Evolutionary conservation across 2,329 filamentous ascomycete species (phyloP), one percentile per base, ranked within the genome.

Genomic region (Pestalotiopsis sp.): DNA sequence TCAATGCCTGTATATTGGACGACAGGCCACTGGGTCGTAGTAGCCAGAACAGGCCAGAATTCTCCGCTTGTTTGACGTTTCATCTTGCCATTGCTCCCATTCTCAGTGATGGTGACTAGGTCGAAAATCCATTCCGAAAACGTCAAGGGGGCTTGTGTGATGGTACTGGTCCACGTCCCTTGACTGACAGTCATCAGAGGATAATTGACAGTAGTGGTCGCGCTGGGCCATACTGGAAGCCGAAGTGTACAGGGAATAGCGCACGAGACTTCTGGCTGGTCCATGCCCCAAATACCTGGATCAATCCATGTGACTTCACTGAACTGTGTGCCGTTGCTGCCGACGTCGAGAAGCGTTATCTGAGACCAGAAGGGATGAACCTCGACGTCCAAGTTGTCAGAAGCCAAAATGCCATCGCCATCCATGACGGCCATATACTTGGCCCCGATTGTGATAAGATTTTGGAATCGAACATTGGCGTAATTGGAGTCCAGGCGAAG

Each of bases 401-500:
- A 49, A 9, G 78, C 75, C 12, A 25, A 4, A 59, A 80, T 73
- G 12, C 67, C 72, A 31, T 73, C 67, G 17, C 75, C 75, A 60
- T 78, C 72, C 36, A 71, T 70, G 6, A 75, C 70, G 4, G 70
- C 68, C 70, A 75, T 76, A 65, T 79, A 74, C 66, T 75, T 75
- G 31, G 77, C 72, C 3, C 79, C 78, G 9, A 79, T 79, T 9
- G 75, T 77, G 11, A 80, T 69, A 23, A 80, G 67, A 38, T 79
- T 71, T 41, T 75, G 66, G 58, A 77, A 67, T 5, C 70, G 72
- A 20, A 75, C 68, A 65, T 74, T 73, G 17, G 70, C 56, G 23
- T 66, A 65, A 62, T 78, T 78, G 6, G 68, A 68, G 25, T 69
- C 67, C 3, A 67, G 66, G 31, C 60, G 57, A 12, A 67, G 7